phyloP scores from a whole-genome alignment of 192 early-diverging fungal species.

The Umbelopsis ramanniana region DNA sequence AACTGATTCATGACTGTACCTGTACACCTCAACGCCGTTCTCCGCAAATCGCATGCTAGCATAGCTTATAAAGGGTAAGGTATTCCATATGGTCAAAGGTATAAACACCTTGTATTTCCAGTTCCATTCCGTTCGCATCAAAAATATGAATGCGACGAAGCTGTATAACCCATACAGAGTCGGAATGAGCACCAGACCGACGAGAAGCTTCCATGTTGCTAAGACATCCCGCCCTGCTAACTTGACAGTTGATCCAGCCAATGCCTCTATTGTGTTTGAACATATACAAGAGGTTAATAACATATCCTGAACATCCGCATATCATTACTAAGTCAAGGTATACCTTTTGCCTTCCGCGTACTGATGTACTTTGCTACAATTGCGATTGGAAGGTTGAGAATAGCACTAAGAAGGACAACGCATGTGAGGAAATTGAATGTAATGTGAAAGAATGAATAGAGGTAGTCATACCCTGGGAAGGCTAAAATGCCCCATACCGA shows the following conservation, averaged over 20 bases:
- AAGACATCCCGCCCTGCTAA: conserved; percentile 93
- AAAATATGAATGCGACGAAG: conserved; percentile 56
- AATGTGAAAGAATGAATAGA: not conserved
- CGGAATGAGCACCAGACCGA: conserved; percentile 77
- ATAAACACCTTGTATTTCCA: conserved; percentile 36
- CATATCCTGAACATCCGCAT: not conserved
- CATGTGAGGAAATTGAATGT: not conserved
- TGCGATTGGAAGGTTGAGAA: conserved; percentile 59
- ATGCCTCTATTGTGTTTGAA: conserved; percentile 59
- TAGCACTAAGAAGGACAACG: conserved; percentile 37
- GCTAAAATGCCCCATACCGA: conserved; percentile 72
- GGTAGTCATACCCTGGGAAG: conserved; percentile 75
- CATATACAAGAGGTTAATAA: not conserved
- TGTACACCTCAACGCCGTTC: conserved; percentile 73
- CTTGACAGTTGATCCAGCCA: conserved; percentile 89
- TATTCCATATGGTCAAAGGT: conserved; percentile 40
- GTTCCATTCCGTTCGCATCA: conserved; percentile 29
- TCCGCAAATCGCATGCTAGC: conserved; percentile 75
- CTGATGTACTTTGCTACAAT: conserved; percentile 59
- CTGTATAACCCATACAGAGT: conserved; percentile 72
- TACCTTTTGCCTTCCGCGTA: conserved; percentile 57
- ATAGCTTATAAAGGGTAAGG: conserved; percentile 69
- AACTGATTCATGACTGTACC: conserved; percentile 35
- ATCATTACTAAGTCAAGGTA: not conserved
- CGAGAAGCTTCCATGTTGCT: conserved; percentile 93